Evolutionary conservation across 1,284 basidiomycete genomes (phyloP), one percentile per base, ranked within the genome.

Genomic region (Acaromyces ingoldii): DNA sequence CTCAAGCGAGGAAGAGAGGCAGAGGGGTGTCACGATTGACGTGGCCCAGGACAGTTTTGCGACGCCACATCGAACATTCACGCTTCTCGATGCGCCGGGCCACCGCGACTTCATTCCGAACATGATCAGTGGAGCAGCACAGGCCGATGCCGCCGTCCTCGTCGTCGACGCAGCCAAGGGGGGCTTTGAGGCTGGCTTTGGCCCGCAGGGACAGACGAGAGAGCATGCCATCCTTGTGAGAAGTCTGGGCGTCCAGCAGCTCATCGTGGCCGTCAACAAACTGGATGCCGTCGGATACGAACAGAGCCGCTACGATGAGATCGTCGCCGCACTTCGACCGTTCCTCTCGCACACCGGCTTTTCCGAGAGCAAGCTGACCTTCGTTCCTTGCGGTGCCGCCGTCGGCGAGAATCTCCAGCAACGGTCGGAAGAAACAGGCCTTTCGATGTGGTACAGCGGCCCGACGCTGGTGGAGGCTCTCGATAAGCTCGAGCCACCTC

Each of bases 31-130:
- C 31, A 98, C 93, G 0, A 98, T 98, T 84, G 95, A 98, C 71
- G 87, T 98, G 51, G 92, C 91, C 0, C 81, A 87, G 49, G 89
- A 93, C 67, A 83, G 84, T 25, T 82, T 98, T 62, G 76, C 81
- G 7, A 96, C 91, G 0, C 78, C 83, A 0, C 82, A 88, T 64
- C 82, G 88, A 45, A 82, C 84, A 53, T 86, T 97, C 61, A 96
- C 91, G 1, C 83, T 98, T 19, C 83, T 98, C 24, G 93, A 98
- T 67, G 93, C 95, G 0, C 93, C 93, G 0, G 93, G 93, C 0
- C 93, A 98, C 77, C 88, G 86, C 61, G 95, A 98, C 70, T 98
- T 98, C 67, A 88, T 98, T 52, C 93, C 95, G 0, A 97, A 97
- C 72, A 98, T 98, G 95, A 98, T 98, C 54, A 93, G 90, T 0